Conservation (phyloP, 257 asterid species). For the Asclepias syriaca region DNA sequence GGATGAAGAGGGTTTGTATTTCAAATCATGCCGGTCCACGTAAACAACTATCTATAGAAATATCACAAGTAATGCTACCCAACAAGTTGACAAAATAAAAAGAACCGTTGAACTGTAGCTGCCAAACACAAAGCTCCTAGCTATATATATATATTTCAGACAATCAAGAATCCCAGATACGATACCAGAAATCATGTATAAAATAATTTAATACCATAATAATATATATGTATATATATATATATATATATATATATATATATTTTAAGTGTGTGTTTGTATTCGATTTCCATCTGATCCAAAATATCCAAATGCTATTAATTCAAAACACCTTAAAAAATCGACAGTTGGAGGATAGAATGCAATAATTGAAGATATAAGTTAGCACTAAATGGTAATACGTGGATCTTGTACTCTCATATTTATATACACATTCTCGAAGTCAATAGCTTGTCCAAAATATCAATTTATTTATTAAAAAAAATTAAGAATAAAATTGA, state of each 20-base stretch:
- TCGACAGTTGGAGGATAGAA: conserved; percentile 37
- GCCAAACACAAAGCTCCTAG: not conserved
- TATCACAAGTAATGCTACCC: conserved; percentile 14
- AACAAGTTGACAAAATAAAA: conserved; percentile 10
- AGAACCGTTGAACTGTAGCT: conserved; percentile 7
- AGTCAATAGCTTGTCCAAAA: conserved; percentile 31
- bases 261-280: not conserved
- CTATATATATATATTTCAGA: not conserved
- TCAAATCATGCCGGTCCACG: conserved; percentile 5
- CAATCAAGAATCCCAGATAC: not conserved
- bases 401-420: conserved; percentile 30
- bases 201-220: not conserved
- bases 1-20: not conserved
- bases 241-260: not conserved
- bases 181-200: not conserved
- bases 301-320: not conserved
- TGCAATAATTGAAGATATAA: not conserved
- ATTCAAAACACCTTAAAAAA: not conserved
- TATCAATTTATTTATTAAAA: not conserved
- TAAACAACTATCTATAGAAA: not conserved
- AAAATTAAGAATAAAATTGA: no score
- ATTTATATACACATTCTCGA: not conserved
- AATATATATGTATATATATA: not conserved
- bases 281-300: not conserved
- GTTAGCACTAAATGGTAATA: not conserved